These are phyloP conservation scores for Amanita brunnescens DNA, from an alignment of 768 basidiomycete species.

Conservation along the genomic window DNA sequence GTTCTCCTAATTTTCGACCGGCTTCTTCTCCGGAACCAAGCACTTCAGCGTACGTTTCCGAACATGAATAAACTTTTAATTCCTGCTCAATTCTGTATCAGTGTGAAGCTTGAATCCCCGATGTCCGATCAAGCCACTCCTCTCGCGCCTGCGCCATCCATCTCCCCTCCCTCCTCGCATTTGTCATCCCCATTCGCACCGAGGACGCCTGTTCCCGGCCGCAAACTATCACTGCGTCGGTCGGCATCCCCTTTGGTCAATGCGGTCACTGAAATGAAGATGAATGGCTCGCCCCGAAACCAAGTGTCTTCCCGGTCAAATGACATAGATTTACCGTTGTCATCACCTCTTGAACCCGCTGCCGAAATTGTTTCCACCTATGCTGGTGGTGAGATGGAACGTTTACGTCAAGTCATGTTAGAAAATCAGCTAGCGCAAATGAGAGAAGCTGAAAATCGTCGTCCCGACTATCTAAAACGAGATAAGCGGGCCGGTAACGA, in stretches of 20 bases:
- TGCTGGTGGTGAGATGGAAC: constrained; percentile 49
- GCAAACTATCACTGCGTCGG: constrained; percentile 7
- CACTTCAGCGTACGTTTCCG: constrained; percentile 13
- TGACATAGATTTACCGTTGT: constrained; percentile 15
- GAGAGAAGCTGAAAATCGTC: constrained; percentile 49
- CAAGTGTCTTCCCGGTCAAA: constrained; percentile 3
- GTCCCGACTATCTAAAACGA: constrained; percentile 68
- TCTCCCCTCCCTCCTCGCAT: constrained; percentile 21
- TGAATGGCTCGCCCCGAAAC: constrained; percentile 9
- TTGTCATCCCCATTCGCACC: constrained; percentile 42
- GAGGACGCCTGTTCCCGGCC: constrained; percentile 24
- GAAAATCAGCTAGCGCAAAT: constrained; percentile 41
- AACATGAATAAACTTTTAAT: not conserved
- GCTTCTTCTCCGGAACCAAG: constrained; percentile 20
- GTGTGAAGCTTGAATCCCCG: constrained; percentile 15
- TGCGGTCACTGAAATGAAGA: not conserved
- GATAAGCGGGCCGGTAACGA: constrained; percentile 39
- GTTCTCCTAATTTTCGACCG: not conserved
- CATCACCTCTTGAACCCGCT: constrained; percentile 17
- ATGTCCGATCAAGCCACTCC: constrained; percentile 8
- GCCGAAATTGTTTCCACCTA: constrained; percentile 11
- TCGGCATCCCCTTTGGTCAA: not conserved
- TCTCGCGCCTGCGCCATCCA: constrained; percentile 22
- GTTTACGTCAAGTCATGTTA: constrained; percentile 45
- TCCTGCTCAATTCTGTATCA: constrained; percentile 5